A percentile compares a stretch with the other conserved stretches of the same genome.
Conservation (phyloP, 2,329 filamentous ascomycete genomes). For the Apiospora saccharicola region DNA sequence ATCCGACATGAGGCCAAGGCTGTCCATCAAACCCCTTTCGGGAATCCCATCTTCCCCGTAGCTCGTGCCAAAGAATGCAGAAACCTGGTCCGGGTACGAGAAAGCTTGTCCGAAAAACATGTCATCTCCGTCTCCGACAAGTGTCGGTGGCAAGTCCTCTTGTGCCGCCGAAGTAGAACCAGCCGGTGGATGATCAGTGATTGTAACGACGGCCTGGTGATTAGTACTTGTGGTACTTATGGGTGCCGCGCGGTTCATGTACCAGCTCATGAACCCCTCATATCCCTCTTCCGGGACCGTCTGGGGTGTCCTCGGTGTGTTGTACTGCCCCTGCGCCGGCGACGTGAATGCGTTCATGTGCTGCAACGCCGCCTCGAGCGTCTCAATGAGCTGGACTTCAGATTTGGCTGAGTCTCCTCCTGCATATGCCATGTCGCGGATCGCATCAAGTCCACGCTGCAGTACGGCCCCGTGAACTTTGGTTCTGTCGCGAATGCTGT, state of each 20-base stretch:
- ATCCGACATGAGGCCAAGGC: constrained; percentile 3
- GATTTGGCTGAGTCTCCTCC: constrained; percentile 16
- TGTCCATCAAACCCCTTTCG: constrained; percentile 16
- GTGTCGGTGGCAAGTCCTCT: background rate
- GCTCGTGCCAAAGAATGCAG: constrained; percentile 22
- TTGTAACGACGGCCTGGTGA: background rate
- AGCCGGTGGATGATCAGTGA: background rate
- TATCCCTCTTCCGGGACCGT: background rate
- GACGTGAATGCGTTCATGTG: constrained; percentile 20
- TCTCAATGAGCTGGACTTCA: constrained; percentile 17
- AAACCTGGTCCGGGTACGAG: constrained; percentile 13
- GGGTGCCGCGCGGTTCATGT: background rate
- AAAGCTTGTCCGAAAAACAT: constrained; percentile 18
- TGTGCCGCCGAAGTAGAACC: background rate
- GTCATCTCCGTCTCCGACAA: background rate
- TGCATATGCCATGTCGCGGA: constrained; percentile 18
- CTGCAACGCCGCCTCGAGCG: constrained; percentile 22
- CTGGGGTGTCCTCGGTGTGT: background rate
- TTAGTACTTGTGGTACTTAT: background rate
- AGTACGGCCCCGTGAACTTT: background rate
- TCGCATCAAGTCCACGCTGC: background rate
- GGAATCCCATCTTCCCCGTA: constrained; percentile 13
- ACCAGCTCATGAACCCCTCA: constrained; percentile 20
- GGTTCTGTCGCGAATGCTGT: constrained; percentile 9
- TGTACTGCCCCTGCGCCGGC: background rate